Evolutionary conservation across 208 protist genomes (phyloP).

Genomic region (Zelonia costaricensis): DNA sequence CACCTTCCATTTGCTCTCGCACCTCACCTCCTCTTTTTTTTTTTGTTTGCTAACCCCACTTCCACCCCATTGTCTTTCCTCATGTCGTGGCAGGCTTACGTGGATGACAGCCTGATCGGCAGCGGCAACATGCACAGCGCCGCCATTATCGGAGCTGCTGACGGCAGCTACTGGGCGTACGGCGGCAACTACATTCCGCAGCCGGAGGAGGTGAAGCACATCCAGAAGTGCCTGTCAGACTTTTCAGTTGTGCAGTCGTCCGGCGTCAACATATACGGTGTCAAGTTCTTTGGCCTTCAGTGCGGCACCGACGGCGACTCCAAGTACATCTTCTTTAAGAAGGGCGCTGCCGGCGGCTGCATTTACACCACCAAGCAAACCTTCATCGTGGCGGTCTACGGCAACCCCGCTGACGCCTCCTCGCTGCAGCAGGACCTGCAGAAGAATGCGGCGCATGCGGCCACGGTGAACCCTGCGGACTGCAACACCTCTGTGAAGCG

Average conservation of each 20-base stretch:
- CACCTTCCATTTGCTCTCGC: no score
- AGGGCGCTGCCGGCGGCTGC: slow-evolving; percentile 81
- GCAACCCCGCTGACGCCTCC: slow-evolving; percentile 66
- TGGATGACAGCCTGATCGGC: slow-evolving; percentile 87
- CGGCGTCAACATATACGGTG: slow-evolving; percentile 76
- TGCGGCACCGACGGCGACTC: slow-evolving; percentile 66
- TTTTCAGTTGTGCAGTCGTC: slow-evolving; percentile 65
- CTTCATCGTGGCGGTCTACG: slow-evolving; percentile 84
- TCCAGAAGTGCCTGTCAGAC: slow-evolving; percentile 68
- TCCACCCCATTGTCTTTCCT: neutral
- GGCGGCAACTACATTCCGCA: slow-evolving; percentile 86
- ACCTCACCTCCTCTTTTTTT: neutral
- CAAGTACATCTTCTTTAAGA: slow-evolving; percentile 90
- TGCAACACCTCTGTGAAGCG: slow-evolving; percentile 86
- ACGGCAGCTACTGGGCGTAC: slow-evolving; percentile 90
- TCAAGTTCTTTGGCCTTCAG: slow-evolving; percentile 89
- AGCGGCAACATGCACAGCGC: slow-evolving; percentile 90
- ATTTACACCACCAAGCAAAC: slow-evolving; percentile 87
- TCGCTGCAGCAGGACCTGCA: slow-evolving; percentile 59
- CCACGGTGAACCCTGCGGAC: slow-evolving; percentile 80
- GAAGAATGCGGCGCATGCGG: slow-evolving; percentile 34
- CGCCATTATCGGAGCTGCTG: slow-evolving; percentile 71
- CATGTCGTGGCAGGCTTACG: slow-evolving; percentile 90
- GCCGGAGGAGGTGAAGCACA: slow-evolving; percentile 82
- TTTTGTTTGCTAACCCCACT: neutral